These are phyloP conservation scores for Solanum medicagineum DNA, from an alignment of 257 asterid genomes.

Conservation along the genomic window DNA sequence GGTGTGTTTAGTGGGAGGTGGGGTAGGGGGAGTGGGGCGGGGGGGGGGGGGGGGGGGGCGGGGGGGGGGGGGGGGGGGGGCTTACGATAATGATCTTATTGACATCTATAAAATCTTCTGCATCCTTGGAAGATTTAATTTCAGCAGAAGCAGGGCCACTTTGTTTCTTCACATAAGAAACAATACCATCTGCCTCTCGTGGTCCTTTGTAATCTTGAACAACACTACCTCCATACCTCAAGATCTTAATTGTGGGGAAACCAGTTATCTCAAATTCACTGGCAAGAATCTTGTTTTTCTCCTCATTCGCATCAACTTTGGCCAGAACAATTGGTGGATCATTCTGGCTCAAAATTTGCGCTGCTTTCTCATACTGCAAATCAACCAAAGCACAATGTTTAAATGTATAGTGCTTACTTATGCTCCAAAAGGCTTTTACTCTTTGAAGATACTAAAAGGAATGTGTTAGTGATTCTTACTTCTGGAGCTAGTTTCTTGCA, in stretches of 20 bases:
- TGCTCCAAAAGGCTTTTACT: not conserved
- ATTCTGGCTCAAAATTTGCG: conserved; percentile 49
- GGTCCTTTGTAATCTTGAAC: conserved; percentile 91
- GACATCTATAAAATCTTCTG: conserved; percentile 29
- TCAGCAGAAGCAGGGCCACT: conserved; percentile 79
- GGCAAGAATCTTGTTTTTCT: conserved; percentile 45
- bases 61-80: not conserved
- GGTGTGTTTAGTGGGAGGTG: too few relatives aligned
- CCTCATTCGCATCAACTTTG: conserved; percentile 64
- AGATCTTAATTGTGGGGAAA: conserved; percentile 69
- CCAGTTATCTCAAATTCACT: conserved; percentile 47
- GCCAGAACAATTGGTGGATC: conserved; percentile 72
- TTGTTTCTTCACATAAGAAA: conserved; percentile 52
- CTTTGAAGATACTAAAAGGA: not conserved
- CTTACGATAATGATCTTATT: conserved; percentile 70
- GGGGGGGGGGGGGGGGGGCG: too few relatives aligned
- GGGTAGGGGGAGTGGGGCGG: too few relatives aligned
- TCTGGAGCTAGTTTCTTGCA: conserved; percentile 75
- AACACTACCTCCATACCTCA: conserved; percentile 68
- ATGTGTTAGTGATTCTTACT: conserved; percentile 19
- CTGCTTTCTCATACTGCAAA: conserved; percentile 84
- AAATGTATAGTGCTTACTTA: not conserved
- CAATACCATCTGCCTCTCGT: conserved; percentile 83
- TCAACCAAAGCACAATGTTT: not conserved
- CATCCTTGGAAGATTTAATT: conserved; percentile 57